Conservation (phyloP, 495 filamentous ascomycete species). For the Immersiella caudata region DNA sequence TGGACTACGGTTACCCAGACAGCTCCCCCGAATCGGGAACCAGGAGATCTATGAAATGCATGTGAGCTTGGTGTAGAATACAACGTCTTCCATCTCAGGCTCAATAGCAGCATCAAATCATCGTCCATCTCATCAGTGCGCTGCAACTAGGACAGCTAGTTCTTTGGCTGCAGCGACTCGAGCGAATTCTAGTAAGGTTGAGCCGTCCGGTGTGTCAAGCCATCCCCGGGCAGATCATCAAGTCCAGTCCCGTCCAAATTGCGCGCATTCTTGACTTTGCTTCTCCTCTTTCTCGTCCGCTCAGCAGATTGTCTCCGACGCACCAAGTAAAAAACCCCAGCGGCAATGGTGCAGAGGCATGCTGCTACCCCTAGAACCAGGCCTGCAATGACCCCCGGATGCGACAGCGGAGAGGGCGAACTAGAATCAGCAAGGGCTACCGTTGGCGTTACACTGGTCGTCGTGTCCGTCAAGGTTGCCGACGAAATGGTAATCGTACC, state of each 20-base stretch:
- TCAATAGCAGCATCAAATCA: neutral
- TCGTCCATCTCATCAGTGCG: neutral
- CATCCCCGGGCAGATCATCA: constrained; percentile 7
- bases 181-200: constrained; percentile 5
- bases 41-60: neutral
- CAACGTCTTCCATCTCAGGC: no score
- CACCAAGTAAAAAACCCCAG: neutral
- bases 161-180: constrained; percentile 14
- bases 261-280: neutral
- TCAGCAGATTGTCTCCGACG: neutral
- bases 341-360: constrained; percentile 5
- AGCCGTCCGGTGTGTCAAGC: neutral
- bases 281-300: neutral
- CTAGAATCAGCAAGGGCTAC: neutral
- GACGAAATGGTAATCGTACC: neutral
- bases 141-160: neutral
- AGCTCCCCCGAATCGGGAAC: neutral
- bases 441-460: neutral
- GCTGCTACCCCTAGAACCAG: neutral
- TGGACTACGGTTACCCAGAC: constrained; percentile 4
- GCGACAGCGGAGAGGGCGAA: neutral
- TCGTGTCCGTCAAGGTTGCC: neutral
- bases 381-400: constrained; percentile 8
- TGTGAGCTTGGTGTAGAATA: neutral
- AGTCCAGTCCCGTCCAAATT: neutral